Percentiles rank a stretch among this genome's conserved stretches.
phyloP scores from a whole-genome alignment of 352 stramenopile species.

The Phytophthora megakarya region DNA sequence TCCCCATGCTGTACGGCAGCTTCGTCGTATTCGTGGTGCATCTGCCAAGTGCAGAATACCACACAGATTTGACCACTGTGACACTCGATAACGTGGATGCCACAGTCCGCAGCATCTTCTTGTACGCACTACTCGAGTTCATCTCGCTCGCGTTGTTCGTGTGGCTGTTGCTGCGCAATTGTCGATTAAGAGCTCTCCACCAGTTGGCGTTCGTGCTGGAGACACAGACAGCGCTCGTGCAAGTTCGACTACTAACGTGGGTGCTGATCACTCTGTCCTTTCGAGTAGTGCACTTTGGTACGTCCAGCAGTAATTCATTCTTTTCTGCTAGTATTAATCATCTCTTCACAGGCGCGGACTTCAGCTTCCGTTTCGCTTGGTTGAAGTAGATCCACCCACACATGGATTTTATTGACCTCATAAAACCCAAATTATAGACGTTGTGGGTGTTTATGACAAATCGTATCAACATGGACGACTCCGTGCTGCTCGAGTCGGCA shows the following conservation, averaged over 20 bases:
- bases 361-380: not conserved
- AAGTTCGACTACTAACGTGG: not conserved
- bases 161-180: not conserved
- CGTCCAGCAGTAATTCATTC: not conserved
- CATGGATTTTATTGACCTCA: not conserved
- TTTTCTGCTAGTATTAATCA: not conserved
- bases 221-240: not conserved
- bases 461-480: constrained; percentile 16
- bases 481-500: constrained; percentile 45
- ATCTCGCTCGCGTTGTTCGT: not conserved
- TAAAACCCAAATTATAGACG: not conserved
- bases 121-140: not conserved
- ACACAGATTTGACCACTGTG: not conserved
- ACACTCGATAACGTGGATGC: not conserved
- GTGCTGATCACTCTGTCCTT: not conserved
- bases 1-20: not conserved
- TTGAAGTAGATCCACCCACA: not conserved
- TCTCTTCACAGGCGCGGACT: not conserved
- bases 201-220: not conserved
- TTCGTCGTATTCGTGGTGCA: not conserved
- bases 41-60: not conserved
- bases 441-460: not conserved
- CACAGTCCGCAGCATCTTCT: not conserved
- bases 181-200: not conserved
- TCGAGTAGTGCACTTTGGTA: not conserved